Conservation (phyloP, 1,284 basidiomycete genomes). For the Leccinum griseonigrum region DNA sequence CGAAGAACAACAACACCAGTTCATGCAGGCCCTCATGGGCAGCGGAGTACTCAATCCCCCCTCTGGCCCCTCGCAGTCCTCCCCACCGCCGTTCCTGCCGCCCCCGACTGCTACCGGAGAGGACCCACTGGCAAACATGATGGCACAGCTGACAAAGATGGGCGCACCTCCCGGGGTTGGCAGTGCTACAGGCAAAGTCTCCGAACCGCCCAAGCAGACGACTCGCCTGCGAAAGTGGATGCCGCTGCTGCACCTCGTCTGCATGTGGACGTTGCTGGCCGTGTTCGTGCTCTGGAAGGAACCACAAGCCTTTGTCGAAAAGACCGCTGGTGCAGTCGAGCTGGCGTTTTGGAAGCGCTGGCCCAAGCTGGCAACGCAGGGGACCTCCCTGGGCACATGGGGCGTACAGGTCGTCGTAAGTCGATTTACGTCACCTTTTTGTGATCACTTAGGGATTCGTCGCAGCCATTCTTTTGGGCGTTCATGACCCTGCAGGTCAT, state of each 20-base stretch:
- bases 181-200: conserved; percentile 18
- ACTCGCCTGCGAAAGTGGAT: conserved; percentile 58
- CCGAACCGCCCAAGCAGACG: conserved; percentile 31
- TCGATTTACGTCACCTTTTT: not conserved
- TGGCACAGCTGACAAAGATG: conserved; percentile 39
- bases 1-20: conserved; percentile 60
- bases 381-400: conserved; percentile 34
- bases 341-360: conserved; percentile 51
- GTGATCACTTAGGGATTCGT: conserved; percentile 4
- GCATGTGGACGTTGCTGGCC: conserved; percentile 59
- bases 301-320: conserved; percentile 43
- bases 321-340: conserved; percentile 18
- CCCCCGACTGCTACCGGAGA: conserved; percentile 8
- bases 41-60: conserved; percentile 27
- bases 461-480: conserved; percentile 75
- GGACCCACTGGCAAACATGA: conserved; percentile 27
- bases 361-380: conserved; percentile 45
- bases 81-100: not conserved
- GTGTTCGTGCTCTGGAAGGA: conserved; percentile 69
- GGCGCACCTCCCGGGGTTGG: conserved; percentile 15
- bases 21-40: conserved; percentile 61
- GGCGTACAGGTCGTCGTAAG: conserved; percentile 57
- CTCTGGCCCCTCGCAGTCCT: conserved; percentile 14
- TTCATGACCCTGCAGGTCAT: conserved; percentile 68
- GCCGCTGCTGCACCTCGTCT: conserved; percentile 61